Evolutionary conservation across 495 filamentous ascomycete species (phyloP).

Genomic region (Neurospora sp.): DNA sequence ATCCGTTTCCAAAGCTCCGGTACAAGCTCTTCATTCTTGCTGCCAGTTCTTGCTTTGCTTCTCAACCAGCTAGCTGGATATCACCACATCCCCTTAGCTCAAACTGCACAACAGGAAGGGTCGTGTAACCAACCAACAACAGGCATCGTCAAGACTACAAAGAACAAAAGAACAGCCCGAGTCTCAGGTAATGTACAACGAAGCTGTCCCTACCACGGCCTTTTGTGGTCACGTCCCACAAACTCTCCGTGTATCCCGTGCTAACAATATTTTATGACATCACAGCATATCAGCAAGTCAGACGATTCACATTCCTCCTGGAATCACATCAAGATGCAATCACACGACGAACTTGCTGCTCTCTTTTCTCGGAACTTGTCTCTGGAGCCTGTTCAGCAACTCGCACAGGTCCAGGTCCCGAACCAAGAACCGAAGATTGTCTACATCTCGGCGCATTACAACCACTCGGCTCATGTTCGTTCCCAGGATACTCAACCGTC

Average conservation of each 20-base stretch:
- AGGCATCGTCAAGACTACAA: neutral
- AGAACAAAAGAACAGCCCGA: neutral
- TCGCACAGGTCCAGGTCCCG: slow-evolving; percentile 18
- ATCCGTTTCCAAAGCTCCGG: neutral
- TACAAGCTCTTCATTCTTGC: neutral
- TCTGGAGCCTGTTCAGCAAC: slow-evolving; percentile 29
- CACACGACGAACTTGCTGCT: slow-evolving; percentile 56
- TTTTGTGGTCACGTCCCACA: neutral
- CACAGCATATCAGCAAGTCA: neutral
- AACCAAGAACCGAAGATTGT: slow-evolving; percentile 32
- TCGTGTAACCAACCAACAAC: neutral
- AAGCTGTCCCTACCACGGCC: neutral
- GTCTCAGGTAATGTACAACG: neutral
- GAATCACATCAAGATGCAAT: slow-evolving; percentile 33
- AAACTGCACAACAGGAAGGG: neutral
- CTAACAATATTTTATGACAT: neutral
- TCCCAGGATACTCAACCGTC: slow-evolving; percentile 16
- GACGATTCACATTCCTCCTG: neutral
- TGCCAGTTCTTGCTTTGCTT: neutral
- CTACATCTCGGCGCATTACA: slow-evolving; percentile 68
- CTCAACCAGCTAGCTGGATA: neutral
- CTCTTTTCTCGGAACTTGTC: slow-evolving; percentile 58
- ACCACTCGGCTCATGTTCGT: slow-evolving; percentile 54
- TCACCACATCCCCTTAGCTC: neutral
- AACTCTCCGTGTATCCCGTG: neutral